These are phyloP conservation scores for Lasiodiplodia sp. DNA, from an alignment of 2,329 filamentous ascomycete species.

Conservation along the genomic window DNA sequence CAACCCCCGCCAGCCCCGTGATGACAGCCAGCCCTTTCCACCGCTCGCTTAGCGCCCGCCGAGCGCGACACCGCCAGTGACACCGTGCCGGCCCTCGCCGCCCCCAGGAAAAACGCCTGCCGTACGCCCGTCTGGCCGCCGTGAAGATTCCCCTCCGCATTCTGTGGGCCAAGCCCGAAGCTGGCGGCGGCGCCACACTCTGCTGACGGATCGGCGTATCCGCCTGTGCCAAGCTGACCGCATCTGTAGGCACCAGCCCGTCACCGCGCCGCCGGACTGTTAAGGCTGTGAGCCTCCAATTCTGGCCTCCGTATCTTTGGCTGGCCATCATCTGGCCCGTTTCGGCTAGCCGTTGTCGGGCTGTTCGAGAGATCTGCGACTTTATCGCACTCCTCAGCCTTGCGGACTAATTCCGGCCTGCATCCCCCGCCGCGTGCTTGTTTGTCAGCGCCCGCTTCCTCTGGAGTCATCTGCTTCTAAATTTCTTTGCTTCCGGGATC, in stretches of 20 bases:
- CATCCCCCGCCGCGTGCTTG: background rate
- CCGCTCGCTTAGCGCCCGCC: conserved; percentile 1
- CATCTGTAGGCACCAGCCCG: conserved; percentile 25
- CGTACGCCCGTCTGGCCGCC: background rate
- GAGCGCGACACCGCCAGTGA: background rate
- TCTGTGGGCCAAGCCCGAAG: background rate
- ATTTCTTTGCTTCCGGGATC: background rate
- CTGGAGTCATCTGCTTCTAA: background rate
- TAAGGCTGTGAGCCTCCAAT: conserved; percentile 26
- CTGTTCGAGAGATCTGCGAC: background rate
- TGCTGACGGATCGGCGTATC: conserved; percentile 24
- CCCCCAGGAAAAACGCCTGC: background rate
- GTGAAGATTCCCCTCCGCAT: conserved; percentile 12
- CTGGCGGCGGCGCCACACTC: conserved; percentile 1
- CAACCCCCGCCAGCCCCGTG: conserved; percentile 9
- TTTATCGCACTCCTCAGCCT: conserved; percentile 13
- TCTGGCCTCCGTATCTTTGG: background rate
- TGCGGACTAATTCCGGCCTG: conserved; percentile 9
- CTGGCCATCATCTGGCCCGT: background rate
- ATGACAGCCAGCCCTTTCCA: conserved; percentile 6
- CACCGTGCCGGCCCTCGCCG: conserved; percentile 10
- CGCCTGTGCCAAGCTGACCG: conserved; percentile 21
- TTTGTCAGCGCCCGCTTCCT: background rate
- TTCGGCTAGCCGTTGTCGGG: conserved; percentile 6
- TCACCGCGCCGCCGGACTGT: conserved; percentile 10